These are phyloP conservation scores for Solanum commersonii DNA, from an alignment of 257 asterid species.

Conservation along the genomic window DNA sequence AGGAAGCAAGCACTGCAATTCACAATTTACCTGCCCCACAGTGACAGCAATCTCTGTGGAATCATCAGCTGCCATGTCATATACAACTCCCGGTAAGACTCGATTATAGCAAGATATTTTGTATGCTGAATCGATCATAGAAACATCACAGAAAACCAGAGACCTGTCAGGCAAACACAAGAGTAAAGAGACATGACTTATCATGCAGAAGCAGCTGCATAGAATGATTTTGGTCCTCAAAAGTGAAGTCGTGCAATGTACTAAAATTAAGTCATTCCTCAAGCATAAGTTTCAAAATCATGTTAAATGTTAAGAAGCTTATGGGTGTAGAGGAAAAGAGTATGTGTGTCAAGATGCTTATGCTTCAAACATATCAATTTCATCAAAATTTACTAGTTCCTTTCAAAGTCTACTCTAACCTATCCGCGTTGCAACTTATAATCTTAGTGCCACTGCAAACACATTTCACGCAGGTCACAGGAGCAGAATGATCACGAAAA, in stretches of 20 bases:
- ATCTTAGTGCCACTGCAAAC: conserved; percentile 36
- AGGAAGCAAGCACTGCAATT: neutral
- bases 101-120: conserved; percentile 27
- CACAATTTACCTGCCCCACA: conserved; percentile 38
- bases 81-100: conserved; percentile 26
- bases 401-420: conserved; percentile 27
- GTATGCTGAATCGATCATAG: conserved; percentile 26
- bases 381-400: neutral
- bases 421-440: conserved; percentile 44
- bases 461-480: conserved; percentile 43
- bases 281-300: neutral
- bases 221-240: neutral
- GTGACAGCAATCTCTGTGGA: conserved; percentile 32
- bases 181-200: neutral
- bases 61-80: conserved; percentile 39
- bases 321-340: neutral
- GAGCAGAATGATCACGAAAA: conserved; percentile 41
- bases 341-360: neutral
- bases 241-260: neutral
- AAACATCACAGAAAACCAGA: conserved; percentile 43
- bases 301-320: neutral
- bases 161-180: conserved; percentile 30
- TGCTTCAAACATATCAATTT: neutral
- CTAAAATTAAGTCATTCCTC: neutral
- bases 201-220: neutral